Conservation (phyloP, 768 basidiomycete species). For the Suillus plorans region DNA sequence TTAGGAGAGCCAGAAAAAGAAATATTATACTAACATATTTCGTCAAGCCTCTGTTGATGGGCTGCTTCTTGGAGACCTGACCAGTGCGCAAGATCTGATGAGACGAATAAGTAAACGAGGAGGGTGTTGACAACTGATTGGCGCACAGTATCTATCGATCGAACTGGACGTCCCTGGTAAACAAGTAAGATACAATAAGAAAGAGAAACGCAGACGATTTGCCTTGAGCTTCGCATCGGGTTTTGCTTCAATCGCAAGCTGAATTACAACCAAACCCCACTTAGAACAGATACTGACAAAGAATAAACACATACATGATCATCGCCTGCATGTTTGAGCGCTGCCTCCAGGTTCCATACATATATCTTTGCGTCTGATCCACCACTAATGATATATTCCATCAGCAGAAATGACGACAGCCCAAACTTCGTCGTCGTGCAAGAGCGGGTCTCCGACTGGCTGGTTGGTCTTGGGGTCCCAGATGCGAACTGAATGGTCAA, state of each 20-base stretch:
- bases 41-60: neutral
- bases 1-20: neutral
- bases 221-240: neutral
- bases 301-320: neutral
- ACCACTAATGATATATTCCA: conserved; percentile 75
- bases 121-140: neutral
- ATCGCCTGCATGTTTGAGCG: neutral
- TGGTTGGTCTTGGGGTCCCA: neutral
- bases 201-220: no score
- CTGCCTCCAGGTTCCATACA: conserved; percentile 70
- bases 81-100: neutral
- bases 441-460: conserved; percentile 38
- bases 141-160: neutral
- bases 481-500: neutral
- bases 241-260: neutral
- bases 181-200: neutral
- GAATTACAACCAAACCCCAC: neutral
- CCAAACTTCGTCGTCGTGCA: conserved; percentile 81
- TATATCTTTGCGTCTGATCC: conserved; percentile 75
- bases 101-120: neutral
- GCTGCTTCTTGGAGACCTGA: neutral
- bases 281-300: neutral
- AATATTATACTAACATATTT: neutral
- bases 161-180: neutral
- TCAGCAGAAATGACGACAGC: conserved; percentile 73